phyloP scores from a whole-genome alignment of 2,329 filamentous ascomycete species.

The Neopestalotiopsis clavispora region DNA sequence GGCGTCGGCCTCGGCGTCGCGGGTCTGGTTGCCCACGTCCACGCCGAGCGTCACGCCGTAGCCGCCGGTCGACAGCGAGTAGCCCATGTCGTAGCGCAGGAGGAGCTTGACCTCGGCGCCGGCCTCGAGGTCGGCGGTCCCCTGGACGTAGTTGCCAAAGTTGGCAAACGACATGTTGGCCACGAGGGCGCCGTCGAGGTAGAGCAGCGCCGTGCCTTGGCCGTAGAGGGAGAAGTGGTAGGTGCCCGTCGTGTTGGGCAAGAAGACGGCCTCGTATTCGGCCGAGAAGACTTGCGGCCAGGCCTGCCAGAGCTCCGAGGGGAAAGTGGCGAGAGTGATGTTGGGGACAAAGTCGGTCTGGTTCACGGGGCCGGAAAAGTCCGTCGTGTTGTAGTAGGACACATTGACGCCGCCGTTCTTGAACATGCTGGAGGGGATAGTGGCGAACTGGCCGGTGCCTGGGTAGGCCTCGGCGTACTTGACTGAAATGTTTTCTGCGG shows the following conservation, averaged over 20 bases:
- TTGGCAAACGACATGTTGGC: constrained; percentile 25
- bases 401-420: constrained; percentile 22
- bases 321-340: constrained; percentile 23
- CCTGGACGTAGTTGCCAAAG: constrained; percentile 26
- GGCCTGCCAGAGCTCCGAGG: constrained; percentile 21
- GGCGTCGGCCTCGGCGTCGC: constrained; percentile 21
- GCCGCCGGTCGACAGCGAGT: constrained; percentile 14
- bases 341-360: constrained; percentile 22
- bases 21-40: constrained; percentile 15
- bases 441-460: constrained; percentile 22
- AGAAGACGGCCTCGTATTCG: constrained; percentile 21
- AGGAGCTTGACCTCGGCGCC: constrained; percentile 18
- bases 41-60: constrained; percentile 24
- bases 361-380: constrained; percentile 21
- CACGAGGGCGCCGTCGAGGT: constrained; percentile 19
- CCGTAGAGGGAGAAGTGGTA: constrained; percentile 24
- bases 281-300: constrained; percentile 26
- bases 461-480: constrained; percentile 25
- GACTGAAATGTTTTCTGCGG: constrained; percentile 22
- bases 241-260: constrained; percentile 21
- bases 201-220: constrained; percentile 23
- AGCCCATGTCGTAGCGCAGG: constrained; percentile 21
- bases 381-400: constrained; percentile 22
- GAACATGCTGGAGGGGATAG: constrained; percentile 21
- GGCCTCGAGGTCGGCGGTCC: constrained; percentile 19